Evolutionary conservation across 2,329 filamentous ascomycete species (phyloP), one percentile per base, ranked within the genome.

Genomic region (Leptographium wingfieldii): DNA sequence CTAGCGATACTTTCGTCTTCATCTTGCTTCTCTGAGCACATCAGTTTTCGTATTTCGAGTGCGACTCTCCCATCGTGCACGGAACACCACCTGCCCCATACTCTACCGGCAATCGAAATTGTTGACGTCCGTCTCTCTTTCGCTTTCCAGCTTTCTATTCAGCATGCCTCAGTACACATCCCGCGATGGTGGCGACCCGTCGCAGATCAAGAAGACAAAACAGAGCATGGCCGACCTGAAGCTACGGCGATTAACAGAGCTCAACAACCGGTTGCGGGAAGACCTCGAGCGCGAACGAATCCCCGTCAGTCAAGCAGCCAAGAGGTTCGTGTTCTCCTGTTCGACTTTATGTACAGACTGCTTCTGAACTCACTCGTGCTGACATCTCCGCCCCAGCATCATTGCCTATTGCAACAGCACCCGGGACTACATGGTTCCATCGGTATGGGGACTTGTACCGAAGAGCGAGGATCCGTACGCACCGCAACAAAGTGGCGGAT

Each of bases 191-290:
- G 82, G 81, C 74, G 83, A 86, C 71, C 81, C 82, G 72, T 82
- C 81, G 69, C 82, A 86, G 72, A 82, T 84, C 68, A 85, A 83
- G 81, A 95, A 92, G 79, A 97, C 95, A 80, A 96, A 96, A 81
- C 94, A 97, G 78, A 96, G 90, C 73, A 97, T 99, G 90, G 92
- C 92, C 68, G 94, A 99, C 74, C 83, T 99, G 66, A 99, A 99
- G 82, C 84, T 97, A 69, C 87, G 94, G 70, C 88, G 94, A 66
- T 81, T 99, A 75, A 97, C 92, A 63, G 94, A 99, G 78, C 84
- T 99, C 69, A 99, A 97, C 81, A 90, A 90, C 75, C 87, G 94
- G 68, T 78, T 99, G 73, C 89, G 92, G 69, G 94, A 99, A 76
- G 94, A 99, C 73, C 80, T 99, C 65, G 94, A 97, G 69, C 85